Percentiles rank a stretch among this genome's conserved stretches.
phyloP scores from a whole-genome alignment of 1,284 basidiomycete genomes.

The Trichosporon ovoides region DNA sequence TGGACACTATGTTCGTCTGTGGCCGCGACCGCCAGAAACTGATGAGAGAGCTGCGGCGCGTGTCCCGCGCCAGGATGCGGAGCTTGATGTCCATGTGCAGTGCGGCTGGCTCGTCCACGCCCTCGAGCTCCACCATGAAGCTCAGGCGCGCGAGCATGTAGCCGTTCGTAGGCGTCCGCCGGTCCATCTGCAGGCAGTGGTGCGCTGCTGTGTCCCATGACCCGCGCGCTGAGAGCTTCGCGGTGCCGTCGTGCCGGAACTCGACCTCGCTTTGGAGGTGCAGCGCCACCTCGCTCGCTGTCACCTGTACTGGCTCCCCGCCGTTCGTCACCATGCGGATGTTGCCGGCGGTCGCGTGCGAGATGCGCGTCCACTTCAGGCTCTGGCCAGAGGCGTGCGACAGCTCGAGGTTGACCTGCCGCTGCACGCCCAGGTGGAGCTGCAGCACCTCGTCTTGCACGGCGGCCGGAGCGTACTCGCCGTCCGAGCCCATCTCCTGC shows the following conservation, averaged over 20 bases:
- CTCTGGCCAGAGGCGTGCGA: constrained; percentile 84
- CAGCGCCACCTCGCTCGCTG: constrained; percentile 61
- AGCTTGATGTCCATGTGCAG: constrained; percentile 84
- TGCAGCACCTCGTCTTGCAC: constrained; percentile 81
- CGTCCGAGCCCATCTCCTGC: constrained; percentile 76
- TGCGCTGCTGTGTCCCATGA: constrained; percentile 94
- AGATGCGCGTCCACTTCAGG: constrained; percentile 74
- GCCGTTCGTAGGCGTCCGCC: constrained; percentile 70
- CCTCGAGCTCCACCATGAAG: constrained; percentile 75
- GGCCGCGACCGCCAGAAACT: constrained; percentile 61
- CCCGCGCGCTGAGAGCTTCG: constrained; percentile 61
- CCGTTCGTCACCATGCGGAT: constrained; percentile 80
- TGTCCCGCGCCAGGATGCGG: constrained; percentile 78
- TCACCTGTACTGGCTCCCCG: constrained; percentile 68
- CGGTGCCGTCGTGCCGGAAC: constrained; percentile 76
- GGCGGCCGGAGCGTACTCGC: constrained; percentile 76
- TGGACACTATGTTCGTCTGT: constrained; percentile 49
- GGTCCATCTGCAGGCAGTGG: constrained; percentile 77
- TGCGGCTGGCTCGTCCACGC: constrained; percentile 71
- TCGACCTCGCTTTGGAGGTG: constrained; percentile 62
- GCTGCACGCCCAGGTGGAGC: constrained; percentile 87
- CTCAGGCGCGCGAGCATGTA: constrained; percentile 71
- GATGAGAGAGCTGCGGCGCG: constrained; percentile 65
- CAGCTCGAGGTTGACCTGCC: constrained; percentile 69
- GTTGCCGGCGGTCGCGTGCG: constrained; percentile 51